A percentile compares a stretch with the other conserved stretches of the same genome.
Evolutionary conservation across 75 land plant species (phyloP).

Genomic region (Picea glauca): DNA sequence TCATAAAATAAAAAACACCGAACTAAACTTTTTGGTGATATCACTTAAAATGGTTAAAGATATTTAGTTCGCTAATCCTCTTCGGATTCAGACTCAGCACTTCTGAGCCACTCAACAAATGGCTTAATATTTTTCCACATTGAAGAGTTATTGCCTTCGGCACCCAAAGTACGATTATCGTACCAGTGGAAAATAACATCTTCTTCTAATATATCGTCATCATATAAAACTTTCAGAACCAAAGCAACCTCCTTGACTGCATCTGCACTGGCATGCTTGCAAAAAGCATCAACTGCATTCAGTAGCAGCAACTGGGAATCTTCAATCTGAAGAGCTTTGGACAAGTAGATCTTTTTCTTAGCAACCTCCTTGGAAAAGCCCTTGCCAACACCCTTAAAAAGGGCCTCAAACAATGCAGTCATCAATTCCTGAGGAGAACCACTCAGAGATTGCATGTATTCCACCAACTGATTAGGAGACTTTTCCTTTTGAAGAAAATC

Average conservation of each 20-base stretch:
- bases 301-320: conserved; percentile 59
- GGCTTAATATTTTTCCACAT: conserved; percentile 72
- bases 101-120: conserved; percentile 91
- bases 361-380: conserved; percentile 78
- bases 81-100: conserved; percentile 84
- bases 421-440: conserved; percentile 48
- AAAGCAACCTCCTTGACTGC: conserved; percentile 71
- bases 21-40: too few relatives aligned
- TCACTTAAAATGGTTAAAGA: too few relatives aligned
- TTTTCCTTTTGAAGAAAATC: conserved; percentile 48
- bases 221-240: conserved; percentile 72
- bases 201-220: conserved; percentile 82
- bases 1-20: too few relatives aligned
- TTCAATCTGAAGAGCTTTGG: conserved; percentile 49
- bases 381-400: conserved; percentile 70
- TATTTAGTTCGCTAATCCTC: conserved; percentile 30
- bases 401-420: conserved; percentile 70
- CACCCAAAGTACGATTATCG: conserved; percentile 23
- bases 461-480: conserved; percentile 39
- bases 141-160: conserved; percentile 25
- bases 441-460: conserved; percentile 30
- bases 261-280: conserved; percentile 33
- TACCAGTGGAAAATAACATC: conserved; percentile 73
- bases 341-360: conserved; percentile 67
- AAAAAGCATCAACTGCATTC: conserved; percentile 64